Percentiles rank a stretch among this genome's conserved stretches.
These are phyloP conservation scores for Bacidia rubella DNA, from an alignment of 495 filamentous ascomycete genomes.

Conservation along the genomic window DNA sequence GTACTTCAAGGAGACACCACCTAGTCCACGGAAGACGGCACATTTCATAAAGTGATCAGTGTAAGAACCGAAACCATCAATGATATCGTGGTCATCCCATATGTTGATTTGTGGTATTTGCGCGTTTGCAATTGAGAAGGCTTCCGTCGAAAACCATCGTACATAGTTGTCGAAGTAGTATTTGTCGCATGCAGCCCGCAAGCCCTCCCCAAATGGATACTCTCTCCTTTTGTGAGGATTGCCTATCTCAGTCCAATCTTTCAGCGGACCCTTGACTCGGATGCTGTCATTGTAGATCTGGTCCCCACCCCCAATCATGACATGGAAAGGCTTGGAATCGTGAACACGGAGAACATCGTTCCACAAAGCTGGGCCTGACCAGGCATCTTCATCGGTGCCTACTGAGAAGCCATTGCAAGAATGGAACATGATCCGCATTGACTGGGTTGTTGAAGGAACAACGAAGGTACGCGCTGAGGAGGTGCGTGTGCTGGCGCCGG, in stretches of 20 bases:
- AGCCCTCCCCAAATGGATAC: slow-evolving; percentile 56
- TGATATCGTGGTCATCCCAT: slow-evolving; percentile 90
- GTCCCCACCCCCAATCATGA: slow-evolving; percentile 92
- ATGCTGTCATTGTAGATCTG: slow-evolving; percentile 94
- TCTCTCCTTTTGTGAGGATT: slow-evolving; percentile 74
- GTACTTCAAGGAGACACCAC: slow-evolving; percentile 75
- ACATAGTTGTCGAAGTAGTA: slow-evolving; percentile 88
- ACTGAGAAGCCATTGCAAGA: slow-evolving; percentile 95
- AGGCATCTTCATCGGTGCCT: slow-evolving; percentile 75
- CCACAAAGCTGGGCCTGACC: slow-evolving; percentile 74
- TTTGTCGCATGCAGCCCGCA: slow-evolving; percentile 68
- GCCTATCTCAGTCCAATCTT: slow-evolving; percentile 61
- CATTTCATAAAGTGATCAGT: slow-evolving; percentile 90
- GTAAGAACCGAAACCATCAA: slow-evolving; percentile 88
- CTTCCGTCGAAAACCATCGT: slow-evolving; percentile 70
- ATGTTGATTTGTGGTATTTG: slow-evolving; percentile 88
- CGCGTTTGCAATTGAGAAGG: slow-evolving; percentile 71
- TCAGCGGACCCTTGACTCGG: slow-evolving; percentile 66
- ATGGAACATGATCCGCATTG: slow-evolving; percentile 92
- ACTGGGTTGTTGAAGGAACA: slow-evolving; percentile 63
- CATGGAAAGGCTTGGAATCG: slow-evolving; percentile 64
- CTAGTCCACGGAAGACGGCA: slow-evolving; percentile 81
- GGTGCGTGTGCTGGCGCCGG: slow-evolving; percentile 28
- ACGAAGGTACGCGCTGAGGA: slow-evolving; percentile 42
- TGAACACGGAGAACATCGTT: slow-evolving; percentile 72